Evolutionary conservation across 2,329 filamentous ascomycete species (phyloP), one percentile per base, ranked within the genome.

Genomic region (Fusarium acutatum): DNA sequence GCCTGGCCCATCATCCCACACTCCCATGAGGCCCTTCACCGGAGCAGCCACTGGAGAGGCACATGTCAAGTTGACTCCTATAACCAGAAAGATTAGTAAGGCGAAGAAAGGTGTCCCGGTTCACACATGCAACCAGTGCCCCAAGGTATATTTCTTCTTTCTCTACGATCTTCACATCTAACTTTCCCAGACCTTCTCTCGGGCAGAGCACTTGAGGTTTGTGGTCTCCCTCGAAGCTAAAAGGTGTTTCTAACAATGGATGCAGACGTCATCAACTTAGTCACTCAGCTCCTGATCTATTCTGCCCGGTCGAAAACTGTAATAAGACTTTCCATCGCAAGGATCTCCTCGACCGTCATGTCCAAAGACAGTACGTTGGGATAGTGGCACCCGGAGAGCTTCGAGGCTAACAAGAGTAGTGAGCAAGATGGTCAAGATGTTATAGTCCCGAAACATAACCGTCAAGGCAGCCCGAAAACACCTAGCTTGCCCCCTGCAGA

Each of bases 181-280:
- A 73, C 50, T 22, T 40, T 53, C 24, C 24, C 14, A 91, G 89
- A 90, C 87, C 5, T 91, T 91, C 70, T 90, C 89, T 18, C 84
- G 89, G 76, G 89, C 89, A 35, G 89, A 91, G 76, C 89, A 91
- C 80, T 80, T 91, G 46, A 88, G 88, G 89, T 91, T 78, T 71
- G 82, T 76, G 59, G 43, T 30, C 47, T 47, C 73, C 20, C 43
- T 10, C 26, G 18, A 20, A 35, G 60, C 50, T 30, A 18, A 44
- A 34, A 61, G 65, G 43, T 12, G 28, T 38, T 59, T 69, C 80
- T 82, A 74, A 81, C 77, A 67, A 44, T 47, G 41, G 18, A 59
- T 62, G 20, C 64, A 90, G 89, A 76, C 88, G 89, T 60, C 89
- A 91, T 79, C 87, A 91, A 78, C 80, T 90, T 43, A 90, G 88